Percentiles rank a stretch among this genome's conserved stretches.
phyloP scores from a whole-genome alignment of 2,329 filamentous ascomycete genomes.

The Emergomyces africanus region DNA sequence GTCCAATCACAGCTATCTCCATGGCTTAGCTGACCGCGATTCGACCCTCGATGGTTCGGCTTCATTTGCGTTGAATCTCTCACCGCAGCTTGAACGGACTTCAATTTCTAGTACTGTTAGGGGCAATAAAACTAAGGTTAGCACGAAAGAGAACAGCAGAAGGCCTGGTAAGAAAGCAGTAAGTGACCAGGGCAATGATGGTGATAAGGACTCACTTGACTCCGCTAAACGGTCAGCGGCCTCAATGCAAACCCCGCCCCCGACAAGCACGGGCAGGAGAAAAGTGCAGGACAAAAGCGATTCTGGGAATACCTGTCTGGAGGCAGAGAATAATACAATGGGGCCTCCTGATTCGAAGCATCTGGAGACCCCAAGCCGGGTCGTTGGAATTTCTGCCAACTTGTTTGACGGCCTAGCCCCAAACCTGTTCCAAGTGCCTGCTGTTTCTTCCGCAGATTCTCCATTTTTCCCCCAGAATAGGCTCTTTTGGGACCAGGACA shows the following conservation, averaged over 20 bases:
- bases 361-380: slow-evolving; percentile 34
- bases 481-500: slow-evolving; percentile 37
- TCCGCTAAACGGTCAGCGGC: slow-evolving; percentile 29
- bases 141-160: not conserved
- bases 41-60: not conserved
- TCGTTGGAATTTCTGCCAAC: slow-evolving; percentile 32
- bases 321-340: slow-evolving; percentile 5
- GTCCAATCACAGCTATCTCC: slow-evolving; percentile 15
- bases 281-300: slow-evolving; percentile 21
- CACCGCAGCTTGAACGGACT: not conserved
- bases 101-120: not conserved
- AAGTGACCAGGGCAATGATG: slow-evolving; percentile 16
- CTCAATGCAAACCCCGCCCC: slow-evolving; percentile 49
- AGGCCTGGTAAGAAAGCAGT: slow-evolving; percentile 2
- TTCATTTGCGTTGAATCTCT: not conserved
- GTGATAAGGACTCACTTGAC: slow-evolving; percentile 21
- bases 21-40: slow-evolving; percentile 8
- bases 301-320: not conserved
- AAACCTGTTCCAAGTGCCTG: slow-evolving; percentile 41
- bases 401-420: slow-evolving; percentile 46
- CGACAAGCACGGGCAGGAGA: slow-evolving; percentile 44
- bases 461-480: slow-evolving; percentile 44
- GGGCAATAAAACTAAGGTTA: slow-evolving; percentile 8
- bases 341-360: slow-evolving; percentile 13
- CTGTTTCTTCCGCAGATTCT: slow-evolving; percentile 42